These are phyloP conservation scores for Oemleria cerasiformis DNA, from an alignment of 306 rosid genomes.

Conservation along the genomic window DNA sequence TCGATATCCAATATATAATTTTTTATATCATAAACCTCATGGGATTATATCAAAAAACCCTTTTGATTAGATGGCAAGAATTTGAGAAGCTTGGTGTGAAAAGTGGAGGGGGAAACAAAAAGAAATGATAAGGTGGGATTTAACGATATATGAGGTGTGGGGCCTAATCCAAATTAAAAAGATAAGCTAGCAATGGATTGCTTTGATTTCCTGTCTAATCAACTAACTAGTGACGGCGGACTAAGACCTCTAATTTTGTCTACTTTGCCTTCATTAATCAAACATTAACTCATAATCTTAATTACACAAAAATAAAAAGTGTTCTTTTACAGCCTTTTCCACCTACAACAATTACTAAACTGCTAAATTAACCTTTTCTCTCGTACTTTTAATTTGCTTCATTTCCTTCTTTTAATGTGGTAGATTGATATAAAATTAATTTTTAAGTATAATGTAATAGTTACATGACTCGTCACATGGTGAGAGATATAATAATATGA, in stretches of 20 bases:
- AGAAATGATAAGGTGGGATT: background rate
- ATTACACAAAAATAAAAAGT: background rate
- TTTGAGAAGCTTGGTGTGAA: background rate
- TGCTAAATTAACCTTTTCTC: no score
- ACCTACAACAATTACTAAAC: background rate
- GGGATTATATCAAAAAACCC: background rate
- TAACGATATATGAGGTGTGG: conserved; percentile 4
- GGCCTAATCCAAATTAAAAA: conserved; percentile 20
- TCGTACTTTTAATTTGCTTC: no score
- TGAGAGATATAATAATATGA: no score
- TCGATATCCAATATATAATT: no score
- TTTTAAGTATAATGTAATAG: no score
- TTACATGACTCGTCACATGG: no score
- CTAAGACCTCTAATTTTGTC: conserved; percentile 21
- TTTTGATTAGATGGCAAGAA: background rate
- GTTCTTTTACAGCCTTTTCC: conserved; percentile 11
- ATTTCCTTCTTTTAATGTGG: no score
- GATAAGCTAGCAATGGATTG: conserved; percentile 36
- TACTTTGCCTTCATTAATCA: background rate
- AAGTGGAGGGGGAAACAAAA: background rate
- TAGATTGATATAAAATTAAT: no score
- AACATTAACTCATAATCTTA: background rate
- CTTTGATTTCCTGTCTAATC: conserved; percentile 40
- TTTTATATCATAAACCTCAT: no score
- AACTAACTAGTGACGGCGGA: conserved; percentile 34